Evolutionary conservation across 768 basidiomycete species (phyloP), one percentile per base, ranked within the genome.

Genomic region (Boletales sp.): DNA sequence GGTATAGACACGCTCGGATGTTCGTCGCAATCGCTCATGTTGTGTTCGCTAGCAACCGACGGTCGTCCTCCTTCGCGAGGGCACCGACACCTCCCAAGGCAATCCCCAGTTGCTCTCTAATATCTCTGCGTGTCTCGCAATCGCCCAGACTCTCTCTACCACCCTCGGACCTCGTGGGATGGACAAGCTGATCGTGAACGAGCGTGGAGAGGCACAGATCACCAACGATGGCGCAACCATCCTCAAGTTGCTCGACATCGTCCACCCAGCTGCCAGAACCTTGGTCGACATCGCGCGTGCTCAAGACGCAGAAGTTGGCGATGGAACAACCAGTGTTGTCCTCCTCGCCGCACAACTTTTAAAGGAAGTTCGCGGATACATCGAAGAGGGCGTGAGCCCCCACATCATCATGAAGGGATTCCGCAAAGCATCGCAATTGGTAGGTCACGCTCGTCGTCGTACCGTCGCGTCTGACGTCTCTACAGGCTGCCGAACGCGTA

Each of bases 221-320:
- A 98, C 97, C 18, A 99, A 99, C 70, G 97, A 99, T 80, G 97
- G 97, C 51, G 97, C 97, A 32, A 99, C 97, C 53, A 97, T 99
- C 66, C 78, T 99, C 64, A 95, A 97, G 70, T 79, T 99, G 52
- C 81, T 99, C 54, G 97, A 99, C 56, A 94, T 99, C 66, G 87
- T 99, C 2, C 97, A 99, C 69, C 97, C 97, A 41, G 95, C 97
- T 48, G 97, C 97, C 18, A 83, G 91, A 64, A 95, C 94, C n/a
- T 76, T 99, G 50, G 97, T 98, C 41, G 97, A 99, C 63, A 97
- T 98, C 65, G 97, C 94, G 38, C 84, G 97, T 30, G 94, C 97
- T 13, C 95, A 98, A 71, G 97, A 98, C 67, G 94, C 94, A 17
- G 94, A 98, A 69, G 92, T 97, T 40, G 97, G 97, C 47, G 97